Base-by-base conservation (phyloP, 352 stramenopile genomes). In the Plasmopara muralis region DNA sequence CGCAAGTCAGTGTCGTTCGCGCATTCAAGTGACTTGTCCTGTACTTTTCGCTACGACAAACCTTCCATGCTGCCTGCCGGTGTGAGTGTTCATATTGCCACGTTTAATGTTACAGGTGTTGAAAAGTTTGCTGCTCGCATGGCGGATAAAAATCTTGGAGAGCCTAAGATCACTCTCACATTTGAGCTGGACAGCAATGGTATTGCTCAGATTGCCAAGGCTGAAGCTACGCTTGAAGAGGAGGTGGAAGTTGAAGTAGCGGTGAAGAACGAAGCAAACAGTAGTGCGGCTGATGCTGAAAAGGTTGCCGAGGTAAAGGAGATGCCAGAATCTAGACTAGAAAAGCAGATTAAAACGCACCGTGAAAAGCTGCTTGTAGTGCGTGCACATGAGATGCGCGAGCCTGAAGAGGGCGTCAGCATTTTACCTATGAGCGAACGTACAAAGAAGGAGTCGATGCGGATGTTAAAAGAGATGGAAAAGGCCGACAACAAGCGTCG, bases 1-100 rank as follows among this genome's bases (percentile, higher is more conserved):
- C 96, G 95, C 61, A 97, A 97, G 70, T 94, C 86, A 5, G 93
- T 99, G 62, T 90, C 90, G n/a, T 97, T 99, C 62, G 82, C 88
- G 41, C 86, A 97, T 59, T 87, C 94, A 48, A 70, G 78, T 37
- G 90, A 98, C 64, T 68, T 98, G 28, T 76, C 91, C 16, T 94
- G 84, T 57, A 85, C 85, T 33, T 85, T 98, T 43, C 83, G 89
- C 34, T 98, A 98, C 69, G 84, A 96, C 58, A 86, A 96, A 58
- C 70, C 70, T 31, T 88, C 85, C 5, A 70, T 74, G 29, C 66
- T 97, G 18, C 89, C 91, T 16, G 62, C 55, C 6, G 70, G 73
- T 46, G 70, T 73, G 50, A 85, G 61, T 53, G 53, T 75, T n/a
- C 68, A 86, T n/a, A 89, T 98, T 60, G 80, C 74, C 47, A 84